Conservation (phyloP, 2,329 filamentous ascomycete species). For the Colletotrichum camelliae region DNA sequence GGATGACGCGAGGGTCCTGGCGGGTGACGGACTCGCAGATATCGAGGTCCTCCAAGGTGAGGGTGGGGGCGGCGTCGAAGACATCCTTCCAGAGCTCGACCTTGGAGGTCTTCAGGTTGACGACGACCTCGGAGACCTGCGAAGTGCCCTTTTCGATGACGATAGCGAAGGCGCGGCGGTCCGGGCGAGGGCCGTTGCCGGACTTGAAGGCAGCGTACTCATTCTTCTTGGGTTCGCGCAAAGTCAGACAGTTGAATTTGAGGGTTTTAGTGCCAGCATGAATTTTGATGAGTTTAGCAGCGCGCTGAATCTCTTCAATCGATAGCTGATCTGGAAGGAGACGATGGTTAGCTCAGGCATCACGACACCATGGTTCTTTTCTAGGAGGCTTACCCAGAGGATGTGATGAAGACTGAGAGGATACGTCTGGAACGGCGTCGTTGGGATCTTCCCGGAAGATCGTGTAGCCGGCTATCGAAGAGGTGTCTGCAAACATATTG, state of each 20-base stretch:
- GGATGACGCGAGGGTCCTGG: constrained; percentile 75
- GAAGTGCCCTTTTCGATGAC: constrained; percentile 45
- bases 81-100: constrained; percentile 52
- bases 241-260: constrained; percentile 68
- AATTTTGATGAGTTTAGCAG: constrained; percentile 53
- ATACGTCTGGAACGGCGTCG: constrained; percentile 39
- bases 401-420: constrained; percentile 37
- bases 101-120: constrained; percentile 46
- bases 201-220: constrained; percentile 67
- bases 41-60: constrained; percentile 84
- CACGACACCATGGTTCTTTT: neutral
- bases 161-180: constrained; percentile 56
- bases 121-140: constrained; percentile 51
- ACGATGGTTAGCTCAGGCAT: neutral
- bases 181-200: constrained; percentile 49
- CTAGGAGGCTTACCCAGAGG: constrained; percentile 37
- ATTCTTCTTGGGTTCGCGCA: constrained; percentile 69
- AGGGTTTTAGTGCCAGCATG: constrained; percentile 34
- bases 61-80: constrained; percentile 49
- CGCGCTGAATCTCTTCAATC: constrained; percentile 57
- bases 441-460: constrained; percentile 48
- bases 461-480: constrained; percentile 50
- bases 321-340: constrained; percentile 53
- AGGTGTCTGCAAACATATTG: constrained; percentile 45
- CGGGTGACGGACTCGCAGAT: constrained; percentile 73